phyloP scores from a whole-genome alignment of 345 rosid species.

The Citrus reticulata region DNA sequence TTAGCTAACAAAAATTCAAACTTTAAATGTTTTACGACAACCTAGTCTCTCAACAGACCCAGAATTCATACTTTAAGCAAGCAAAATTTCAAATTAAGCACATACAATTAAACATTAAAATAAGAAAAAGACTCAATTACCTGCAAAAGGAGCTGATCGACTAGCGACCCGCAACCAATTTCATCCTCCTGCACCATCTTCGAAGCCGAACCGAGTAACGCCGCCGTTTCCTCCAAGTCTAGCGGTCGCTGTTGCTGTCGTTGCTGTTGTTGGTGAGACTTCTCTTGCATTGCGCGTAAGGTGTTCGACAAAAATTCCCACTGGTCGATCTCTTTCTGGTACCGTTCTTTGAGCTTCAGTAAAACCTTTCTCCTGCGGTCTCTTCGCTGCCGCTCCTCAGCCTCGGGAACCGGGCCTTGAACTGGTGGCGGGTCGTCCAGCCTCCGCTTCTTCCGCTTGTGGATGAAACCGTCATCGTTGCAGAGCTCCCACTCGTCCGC shows the following conservation, averaged over 20 bases:
- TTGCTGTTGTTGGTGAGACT: conserved; percentile 21
- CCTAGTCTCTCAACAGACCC: background rate
- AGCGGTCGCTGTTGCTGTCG: conserved; percentile 13
- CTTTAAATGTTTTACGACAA: background rate
- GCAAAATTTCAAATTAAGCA: background rate
- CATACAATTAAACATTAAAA: background rate
- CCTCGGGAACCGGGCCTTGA: conserved; percentile 31
- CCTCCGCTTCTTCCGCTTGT: conserved; percentile 60
- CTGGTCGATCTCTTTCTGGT: conserved; percentile 51
- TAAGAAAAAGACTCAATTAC: conserved; percentile 34
- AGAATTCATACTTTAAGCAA: background rate
- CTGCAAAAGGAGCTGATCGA: conserved; percentile 59
- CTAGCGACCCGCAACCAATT: conserved; percentile 21
- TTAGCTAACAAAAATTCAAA: background rate
- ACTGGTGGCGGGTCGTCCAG: conserved; percentile 16
- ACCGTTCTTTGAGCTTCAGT: conserved; percentile 45
- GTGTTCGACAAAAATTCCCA: conserved; percentile 67
- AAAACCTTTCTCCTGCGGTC: conserved; percentile 45
- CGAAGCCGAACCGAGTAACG: conserved; percentile 9
- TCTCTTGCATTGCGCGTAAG: conserved; percentile 49
- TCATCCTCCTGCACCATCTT: conserved; percentile 5
- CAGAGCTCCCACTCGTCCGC: conserved; percentile 63
- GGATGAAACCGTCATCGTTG: conserved; percentile 76
- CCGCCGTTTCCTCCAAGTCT: conserved; percentile 18
- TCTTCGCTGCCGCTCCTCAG: conserved; percentile 42